Conservation (phyloP, 139 green algal genomes). For the Picochlorum costavermella region DNA sequence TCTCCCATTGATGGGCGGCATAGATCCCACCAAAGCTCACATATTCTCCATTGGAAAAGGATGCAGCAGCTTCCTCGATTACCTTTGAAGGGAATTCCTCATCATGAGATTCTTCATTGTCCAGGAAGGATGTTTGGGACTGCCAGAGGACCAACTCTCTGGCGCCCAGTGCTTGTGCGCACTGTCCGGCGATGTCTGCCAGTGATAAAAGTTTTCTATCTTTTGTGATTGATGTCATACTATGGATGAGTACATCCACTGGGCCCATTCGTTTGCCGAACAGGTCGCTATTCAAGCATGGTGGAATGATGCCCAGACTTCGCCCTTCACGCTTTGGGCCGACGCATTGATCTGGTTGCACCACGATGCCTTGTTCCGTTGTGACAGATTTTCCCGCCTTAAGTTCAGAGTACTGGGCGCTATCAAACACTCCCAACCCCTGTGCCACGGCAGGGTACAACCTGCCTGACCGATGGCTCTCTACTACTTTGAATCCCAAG, state of each 20-base stretch:
- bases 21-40: constrained; percentile 15
- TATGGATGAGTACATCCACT: constrained; percentile 19
- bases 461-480: constrained; percentile 28
- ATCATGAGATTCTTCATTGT: constrained; percentile 1
- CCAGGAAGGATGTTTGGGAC: constrained; percentile 4
- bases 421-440: constrained; percentile 20
- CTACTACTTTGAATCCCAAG: constrained; percentile 25
- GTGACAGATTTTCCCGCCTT: constrained; percentile 21
- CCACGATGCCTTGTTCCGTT: not conserved
- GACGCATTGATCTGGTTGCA: constrained; percentile 6
- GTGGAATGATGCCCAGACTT: not conserved
- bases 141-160: constrained; percentile 29
- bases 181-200: constrained; percentile 9
- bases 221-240: not conserved
- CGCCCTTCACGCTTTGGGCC: not conserved
- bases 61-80: constrained; percentile 9
- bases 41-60: not conserved
- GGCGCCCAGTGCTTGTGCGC: not conserved
- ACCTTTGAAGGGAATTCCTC: not conserved
- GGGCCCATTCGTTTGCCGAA: constrained; percentile 1
- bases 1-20: constrained; percentile 14
- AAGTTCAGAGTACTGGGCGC: constrained; percentile 12
- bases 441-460: constrained; percentile 15
- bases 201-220: not conserved
- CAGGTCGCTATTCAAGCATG: not conserved